These are phyloP conservation scores for Naganishia sp. DNA, from an alignment of 1,284 basidiomycete genomes.

Conservation along the genomic window DNA sequence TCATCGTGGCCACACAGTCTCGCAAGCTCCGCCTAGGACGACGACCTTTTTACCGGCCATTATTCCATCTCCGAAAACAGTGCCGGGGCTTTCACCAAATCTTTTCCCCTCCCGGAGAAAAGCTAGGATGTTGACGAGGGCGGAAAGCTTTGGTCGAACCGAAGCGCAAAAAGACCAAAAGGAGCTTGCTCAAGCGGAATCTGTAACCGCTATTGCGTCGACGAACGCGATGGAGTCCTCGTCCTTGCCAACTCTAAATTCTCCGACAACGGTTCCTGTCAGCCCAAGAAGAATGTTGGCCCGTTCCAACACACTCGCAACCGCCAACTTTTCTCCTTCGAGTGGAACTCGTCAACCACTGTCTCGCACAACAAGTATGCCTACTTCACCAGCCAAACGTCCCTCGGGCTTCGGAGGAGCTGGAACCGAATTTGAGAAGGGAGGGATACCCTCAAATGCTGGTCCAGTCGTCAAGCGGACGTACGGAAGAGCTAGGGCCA, in stretches of 20 bases:
- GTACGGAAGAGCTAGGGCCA: slow-evolving; percentile 4
- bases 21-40: slow-evolving; percentile 5
- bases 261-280: neutral
- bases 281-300: slow-evolving; percentile 13
- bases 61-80: neutral
- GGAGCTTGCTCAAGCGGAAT: neutral
- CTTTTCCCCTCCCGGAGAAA: slow-evolving; percentile 3
- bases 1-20: neutral
- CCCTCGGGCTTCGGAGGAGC: neutral
- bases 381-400: slow-evolving; percentile 7
- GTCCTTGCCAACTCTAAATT: too few relatives aligned
- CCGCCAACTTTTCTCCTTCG: slow-evolving; percentile 1
- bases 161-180: slow-evolving; percentile 19
- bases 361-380: slow-evolving; percentile 12
- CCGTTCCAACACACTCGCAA: slow-evolving; percentile 6
- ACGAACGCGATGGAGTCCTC: neutral
- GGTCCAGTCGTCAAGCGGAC: slow-evolving; percentile 1
- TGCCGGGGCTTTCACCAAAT: neutral
- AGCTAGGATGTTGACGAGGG: slow-evolving; percentile 20
- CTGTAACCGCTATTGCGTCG: neutral
- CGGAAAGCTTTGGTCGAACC: slow-evolving; percentile 17
- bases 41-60: slow-evolving; percentile 12
- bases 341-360: neutral
- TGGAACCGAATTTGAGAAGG: neutral
- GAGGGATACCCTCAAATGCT: neutral